Evolutionary conservation across 2,329 filamentous ascomycete genomes (phyloP), one percentile per base, ranked within the genome.

Genomic region (Aquanectria penicillioides): DNA sequence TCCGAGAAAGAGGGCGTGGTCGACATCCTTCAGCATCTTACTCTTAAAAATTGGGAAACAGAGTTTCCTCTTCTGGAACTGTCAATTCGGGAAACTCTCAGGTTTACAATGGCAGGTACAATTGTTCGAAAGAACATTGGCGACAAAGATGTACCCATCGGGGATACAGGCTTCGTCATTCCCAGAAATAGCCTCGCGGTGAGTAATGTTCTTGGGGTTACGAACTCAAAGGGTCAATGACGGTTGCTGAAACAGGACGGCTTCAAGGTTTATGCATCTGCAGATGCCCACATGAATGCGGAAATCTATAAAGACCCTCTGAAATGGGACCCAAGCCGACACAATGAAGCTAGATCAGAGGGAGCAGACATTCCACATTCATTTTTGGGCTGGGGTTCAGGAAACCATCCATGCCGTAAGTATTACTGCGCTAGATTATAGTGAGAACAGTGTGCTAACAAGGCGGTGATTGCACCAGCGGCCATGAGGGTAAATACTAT

Each of bases 321-420:
- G 2, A n/a, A n/a, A 22, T 57, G 54, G 54, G 46, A 57, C 18
- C 54, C 54, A 4, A 51, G 46, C 2, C 54, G 54, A 18, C 26
- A 57, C 22, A n/a, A 18, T 10, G 9, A 51, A 31, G 33, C 25
- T 6, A 26, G 9, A 17, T 10, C 38, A 6, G 33, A 46, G 23
- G 48, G 33, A 8, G 5, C 6, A n/a, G 9, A 46, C n/a, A 11
- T n/a, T 12, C 38, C 54, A 1, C 40, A 57, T 13, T n/a, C 54
- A 10, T 57, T 38, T 12, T 15, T 57, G 3, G 54, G 31, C 6
- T 58, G 55, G 47, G 47, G 55, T 5, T 51, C 48, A 15, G 34
- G 55, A 18, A 58, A 38, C 12, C 55, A 58, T 31, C n/a, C 33
- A 8, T 57, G 54, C 17, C 38, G 54, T 57, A 40, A 52, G 54